Conservation (phyloP, 2,329 filamentous ascomycete species). For the Pseudogymnoascus sp. region DNA sequence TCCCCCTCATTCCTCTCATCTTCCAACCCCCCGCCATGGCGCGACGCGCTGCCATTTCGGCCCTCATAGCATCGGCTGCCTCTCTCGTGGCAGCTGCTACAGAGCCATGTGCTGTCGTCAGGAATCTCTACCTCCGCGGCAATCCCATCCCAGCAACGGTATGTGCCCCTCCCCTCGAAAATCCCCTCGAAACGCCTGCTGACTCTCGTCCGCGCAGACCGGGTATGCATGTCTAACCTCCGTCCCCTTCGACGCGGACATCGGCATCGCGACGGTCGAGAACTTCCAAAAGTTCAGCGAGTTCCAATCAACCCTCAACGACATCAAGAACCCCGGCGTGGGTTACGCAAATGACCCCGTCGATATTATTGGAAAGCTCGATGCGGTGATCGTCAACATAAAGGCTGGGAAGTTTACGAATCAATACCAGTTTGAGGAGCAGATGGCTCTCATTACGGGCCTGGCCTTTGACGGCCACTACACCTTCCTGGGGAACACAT, state of each 20-base stretch:
- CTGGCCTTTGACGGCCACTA: conserved; percentile 11
- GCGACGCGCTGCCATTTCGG: not conserved
- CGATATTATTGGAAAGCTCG: conserved; percentile 17
- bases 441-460: conserved; percentile 12
- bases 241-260: conserved; percentile 60
- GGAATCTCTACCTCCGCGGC: not conserved
- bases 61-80: not conserved
- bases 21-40: not conserved
- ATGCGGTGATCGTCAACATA: conserved; percentile 13
- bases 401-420: conserved; percentile 14
- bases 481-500: conserved; percentile 10
- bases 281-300: conserved; percentile 99
- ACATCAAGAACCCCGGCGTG: not conserved
- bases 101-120: not conserved
- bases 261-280: conserved; percentile 98
- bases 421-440: conserved; percentile 18
- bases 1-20: not conserved
- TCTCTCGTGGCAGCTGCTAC: not conserved
- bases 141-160: not conserved
- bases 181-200: not conserved
- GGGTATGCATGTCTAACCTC: conserved; percentile 97
- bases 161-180: not conserved
- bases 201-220: conserved; percentile 53
- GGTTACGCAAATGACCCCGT: conserved; percentile 8
- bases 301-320: conserved; percentile 66